Conservation (phyloP, 805 yeast genomes). For the Helenozyma rhizophorensis region DNA sequence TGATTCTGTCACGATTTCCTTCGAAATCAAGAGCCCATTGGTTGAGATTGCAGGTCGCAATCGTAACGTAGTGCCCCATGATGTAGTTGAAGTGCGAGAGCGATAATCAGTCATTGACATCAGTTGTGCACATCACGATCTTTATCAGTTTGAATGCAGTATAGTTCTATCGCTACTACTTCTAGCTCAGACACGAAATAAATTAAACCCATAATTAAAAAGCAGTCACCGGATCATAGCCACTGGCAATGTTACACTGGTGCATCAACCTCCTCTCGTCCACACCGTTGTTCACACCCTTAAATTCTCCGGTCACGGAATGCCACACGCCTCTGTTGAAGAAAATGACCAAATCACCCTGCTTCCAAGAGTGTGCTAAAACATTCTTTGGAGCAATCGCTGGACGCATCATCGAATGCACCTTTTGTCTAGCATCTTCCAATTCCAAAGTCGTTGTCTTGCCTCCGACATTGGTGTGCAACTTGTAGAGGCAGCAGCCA, state of each 20-base stretch:
- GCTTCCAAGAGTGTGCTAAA: conserved; percentile 77
- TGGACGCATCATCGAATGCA: conserved; percentile 78
- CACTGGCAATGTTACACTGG: conserved; percentile 89
- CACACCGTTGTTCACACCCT: conserved; percentile 40
- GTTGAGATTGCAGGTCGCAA: conserved; percentile 91
- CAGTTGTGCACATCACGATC: background rate
- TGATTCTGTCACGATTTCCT: conserved; percentile 89
- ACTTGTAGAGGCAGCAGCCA: conserved; percentile 76
- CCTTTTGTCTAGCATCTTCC: conserved; percentile 68
- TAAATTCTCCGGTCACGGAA: conserved; percentile 85
- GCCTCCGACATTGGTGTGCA: conserved; percentile 55
- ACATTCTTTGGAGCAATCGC: conserved; percentile 71
- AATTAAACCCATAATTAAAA: too few relatives aligned
- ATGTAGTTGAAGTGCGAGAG: background rate
- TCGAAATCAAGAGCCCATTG: conserved; percentile 99
- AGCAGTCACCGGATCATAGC: conserved; percentile 51
- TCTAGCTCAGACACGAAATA: too few relatives aligned
- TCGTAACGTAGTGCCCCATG: conserved; percentile 85
- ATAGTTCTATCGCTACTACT: too few relatives aligned
- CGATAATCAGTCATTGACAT: background rate
- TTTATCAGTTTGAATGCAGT: too few relatives aligned
- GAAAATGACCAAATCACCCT: conserved; percentile 83
- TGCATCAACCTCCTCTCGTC: conserved; percentile 86
- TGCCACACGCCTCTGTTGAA: conserved; percentile 90
- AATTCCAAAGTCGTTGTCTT: conserved; percentile 46